A percentile compares a stretch with the other conserved stretches of the same genome.
Conservation (phyloP, 2,329 filamentous ascomycete genomes). For the Stachybotrys chlorohalonatus region DNA sequence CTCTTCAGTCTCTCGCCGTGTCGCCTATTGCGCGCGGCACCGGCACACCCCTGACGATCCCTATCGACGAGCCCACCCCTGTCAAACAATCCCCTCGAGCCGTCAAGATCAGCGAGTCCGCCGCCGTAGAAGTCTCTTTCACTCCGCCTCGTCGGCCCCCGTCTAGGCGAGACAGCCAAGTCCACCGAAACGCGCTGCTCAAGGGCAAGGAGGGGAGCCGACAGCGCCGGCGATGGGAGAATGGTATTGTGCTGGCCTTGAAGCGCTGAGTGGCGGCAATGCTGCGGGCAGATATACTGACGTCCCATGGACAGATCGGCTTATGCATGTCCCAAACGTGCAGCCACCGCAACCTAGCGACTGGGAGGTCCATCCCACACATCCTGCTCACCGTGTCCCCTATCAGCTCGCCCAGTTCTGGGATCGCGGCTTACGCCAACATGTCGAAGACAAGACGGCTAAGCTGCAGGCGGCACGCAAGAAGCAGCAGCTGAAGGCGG, state of each 20-base stretch:
- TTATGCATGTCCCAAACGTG: slow-evolving; percentile 78
- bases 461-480: slow-evolving; percentile 32
- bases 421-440: slow-evolving; percentile 51
- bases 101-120: slow-evolving; percentile 9
- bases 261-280: background rate
- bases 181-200: slow-evolving; percentile 62
- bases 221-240: slow-evolving; percentile 86
- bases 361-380: slow-evolving; percentile 74
- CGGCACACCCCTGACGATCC: slow-evolving; percentile 60
- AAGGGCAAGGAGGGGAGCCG: slow-evolving; percentile 89
- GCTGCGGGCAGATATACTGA: background rate
- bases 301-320: slow-evolving; percentile 51
- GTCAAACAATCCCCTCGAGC: slow-evolving; percentile 8
- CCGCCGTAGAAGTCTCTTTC: slow-evolving; percentile 6
- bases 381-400: slow-evolving; percentile 68
- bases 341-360: slow-evolving; percentile 75
- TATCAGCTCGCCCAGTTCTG: slow-evolving; percentile 85
- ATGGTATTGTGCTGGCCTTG: slow-evolving; percentile 48
- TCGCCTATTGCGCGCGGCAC: slow-evolving; percentile 49
- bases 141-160: slow-evolving; percentile 33
- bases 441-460: slow-evolving; percentile 36
- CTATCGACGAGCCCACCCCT: slow-evolving; percentile 52
- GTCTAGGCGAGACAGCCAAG: slow-evolving; percentile 44
- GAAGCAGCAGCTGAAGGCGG: slow-evolving; percentile 33
- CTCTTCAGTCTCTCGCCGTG: slow-evolving; percentile 45